Evolutionary conservation across 371 early-diverging fungal species (phyloP), one percentile per base, ranked within the genome.

Genomic region (Encephalitozoon romaleae): DNA sequence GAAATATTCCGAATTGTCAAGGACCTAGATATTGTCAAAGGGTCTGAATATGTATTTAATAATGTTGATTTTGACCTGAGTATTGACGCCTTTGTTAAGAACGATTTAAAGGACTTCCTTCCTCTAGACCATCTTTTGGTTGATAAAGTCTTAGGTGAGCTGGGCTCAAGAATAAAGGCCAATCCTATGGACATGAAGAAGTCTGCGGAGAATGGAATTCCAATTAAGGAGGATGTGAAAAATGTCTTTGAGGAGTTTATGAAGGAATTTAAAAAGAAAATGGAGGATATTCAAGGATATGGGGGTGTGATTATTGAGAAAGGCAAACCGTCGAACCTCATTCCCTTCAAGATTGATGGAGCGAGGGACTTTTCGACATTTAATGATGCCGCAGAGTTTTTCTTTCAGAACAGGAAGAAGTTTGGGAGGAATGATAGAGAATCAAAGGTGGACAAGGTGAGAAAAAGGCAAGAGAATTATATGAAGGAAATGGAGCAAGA

Each of bases 31-130:
- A 72, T 80, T 6, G 52, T 63, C 3, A 83, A 80, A 59, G 79
- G 76, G 12, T 54, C 42, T 0, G 67, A 72, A 34, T 83, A 83
- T 74, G 64, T 83, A 4, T 81, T 69, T 45, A 83, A 83, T 67
- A 23, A 21, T 0, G 77, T 81, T 23, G 78, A 77, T 5, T 54
- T 83, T 43, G 59, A 78, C 42, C 68, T 82, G 55, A 49, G 43
- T 12, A 41, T 64, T 47, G 65, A 76, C 9, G 52, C 34, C 38
- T 79, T 76, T 74, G 21, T 41, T 11, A 45, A 30, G 18, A 66
- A 18, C n/a, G 67, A 54, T 21, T 47, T 79, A 8, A 39, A 42
- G 1, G 67, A 71, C 9, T 74, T 75, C 54, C 45, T 79, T 2
- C 79, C 82, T 2, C 65, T 78, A 59, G 82, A 82, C 15, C 76